Base-by-base conservation (phyloP, 306 rosid genomes). In the Vigna radiata region DNA sequence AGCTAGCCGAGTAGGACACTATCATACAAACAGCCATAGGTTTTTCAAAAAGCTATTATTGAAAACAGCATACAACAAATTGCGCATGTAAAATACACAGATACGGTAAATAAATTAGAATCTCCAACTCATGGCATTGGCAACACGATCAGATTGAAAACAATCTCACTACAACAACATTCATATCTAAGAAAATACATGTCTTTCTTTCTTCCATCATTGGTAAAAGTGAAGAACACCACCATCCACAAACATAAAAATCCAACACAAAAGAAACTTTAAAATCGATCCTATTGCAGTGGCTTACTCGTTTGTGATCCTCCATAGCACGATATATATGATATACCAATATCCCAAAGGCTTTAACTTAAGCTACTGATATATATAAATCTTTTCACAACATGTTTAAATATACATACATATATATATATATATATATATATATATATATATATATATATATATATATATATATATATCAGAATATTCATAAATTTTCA, bases 221-320 rank as follows among this genome's bases (percentile, higher is more conserved):
- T 37, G 41, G 56, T 58, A 70, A 49, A 68, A 58, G 55, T 68
- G 21, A 81, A 77, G 15, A 81, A 77, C 41, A 76, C 73, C 41
- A 76, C 70, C 82, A 75, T 76, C 69, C 80, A 50, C 81, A 71
- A 65, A 65, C 77, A 65, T 46, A 23, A 63, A 65, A 27, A 61
- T 9, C 8, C 8, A 7, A 17, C 41, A 41, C 48, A 16, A 52
- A 50, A 27, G 5, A 19, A 63, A 84, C 79, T 56, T 85, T 72
- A 80, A 85, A 79, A 29, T 68, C 52, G 70, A 76, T 36, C 84
- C 81, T 83, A 73, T 19, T 56, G 74, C 75, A 66, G 76, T 59
- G 79, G 41, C 77, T 48, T 77, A 71, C 79, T 76, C 79, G 72
- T 36, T 73, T 63, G 81, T 39, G 77, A 79, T 70, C 56, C 56